Conservation (phyloP, 257 asterid species). For the Solanum gandarillasii region DNA sequence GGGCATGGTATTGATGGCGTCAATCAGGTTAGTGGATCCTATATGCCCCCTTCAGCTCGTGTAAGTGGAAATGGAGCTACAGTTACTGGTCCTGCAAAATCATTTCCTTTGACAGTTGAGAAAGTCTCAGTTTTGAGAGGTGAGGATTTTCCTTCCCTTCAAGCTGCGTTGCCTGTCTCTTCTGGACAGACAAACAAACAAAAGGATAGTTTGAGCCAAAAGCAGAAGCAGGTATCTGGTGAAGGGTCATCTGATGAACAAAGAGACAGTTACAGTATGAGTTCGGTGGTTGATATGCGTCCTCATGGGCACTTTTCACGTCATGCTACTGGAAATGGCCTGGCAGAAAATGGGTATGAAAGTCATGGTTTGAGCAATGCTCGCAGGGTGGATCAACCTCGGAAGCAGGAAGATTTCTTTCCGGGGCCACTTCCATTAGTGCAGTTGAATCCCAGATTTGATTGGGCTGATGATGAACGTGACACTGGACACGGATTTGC, state of each 20-base stretch:
- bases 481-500: conserved; percentile 76
- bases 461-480: conserved; percentile 99
- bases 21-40: conserved; percentile 35
- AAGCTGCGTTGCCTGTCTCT: conserved; percentile 69
- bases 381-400: conserved; percentile 13
- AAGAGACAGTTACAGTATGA: conserved; percentile 31
- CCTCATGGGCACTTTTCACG: conserved; percentile 32
- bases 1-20: conserved; percentile 28
- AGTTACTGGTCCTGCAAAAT: conserved; percentile 24
- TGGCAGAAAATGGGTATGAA: conserved; percentile 30
- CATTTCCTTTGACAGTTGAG: conserved; percentile 29
- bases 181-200: conserved; percentile 58
- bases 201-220: conserved; percentile 49
- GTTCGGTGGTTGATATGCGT: conserved; percentile 33
- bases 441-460: conserved; percentile 71
- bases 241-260: conserved; percentile 40
- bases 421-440: conserved; percentile 76
- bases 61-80: conserved; percentile 27
- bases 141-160: conserved; percentile 96
- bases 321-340: conserved; percentile 24
- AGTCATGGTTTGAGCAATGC: conserved; percentile 26
- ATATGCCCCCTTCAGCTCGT: conserved; percentile 79
- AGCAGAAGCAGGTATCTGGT: conserved; percentile 39
- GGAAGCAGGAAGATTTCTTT: conserved; percentile 47
- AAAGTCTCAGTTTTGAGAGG: conserved; percentile 81